Percentiles rank a stretch among this genome's conserved stretches.
Conservation (phyloP, 2,329 filamentous ascomycete genomes). For the Thelonectria blattea region DNA sequence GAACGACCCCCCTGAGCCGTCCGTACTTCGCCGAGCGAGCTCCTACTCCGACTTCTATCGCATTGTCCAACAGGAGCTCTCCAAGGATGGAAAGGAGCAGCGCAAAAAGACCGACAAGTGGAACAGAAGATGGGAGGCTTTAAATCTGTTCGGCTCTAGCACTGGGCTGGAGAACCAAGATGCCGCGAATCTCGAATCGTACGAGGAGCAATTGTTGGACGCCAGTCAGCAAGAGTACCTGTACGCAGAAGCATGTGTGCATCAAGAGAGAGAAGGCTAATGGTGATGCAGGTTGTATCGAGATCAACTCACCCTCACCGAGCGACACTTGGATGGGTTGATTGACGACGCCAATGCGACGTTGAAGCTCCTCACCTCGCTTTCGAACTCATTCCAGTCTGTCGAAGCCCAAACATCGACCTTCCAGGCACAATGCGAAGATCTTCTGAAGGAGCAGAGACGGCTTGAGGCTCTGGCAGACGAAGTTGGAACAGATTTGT, state of each 20-base stretch:
- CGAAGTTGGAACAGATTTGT: slow-evolving; percentile 85
- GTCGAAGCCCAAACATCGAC: slow-evolving; percentile 92
- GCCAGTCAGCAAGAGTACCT: slow-evolving; percentile 86
- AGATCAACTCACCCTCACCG: slow-evolving; percentile 80
- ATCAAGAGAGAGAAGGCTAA: slow-evolving; percentile 37
- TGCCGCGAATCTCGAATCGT: slow-evolving; percentile 33
- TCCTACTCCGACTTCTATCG: slow-evolving; percentile 80
- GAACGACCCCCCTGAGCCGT: slow-evolving; percentile 70
- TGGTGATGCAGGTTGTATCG: slow-evolving; percentile 67
- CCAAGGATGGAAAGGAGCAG: slow-evolving; percentile 54
- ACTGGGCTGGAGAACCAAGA: slow-evolving; percentile 35
- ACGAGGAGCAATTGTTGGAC: slow-evolving; percentile 74
- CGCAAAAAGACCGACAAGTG: slow-evolving; percentile 49
- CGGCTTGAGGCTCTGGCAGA: slow-evolving; percentile 80
- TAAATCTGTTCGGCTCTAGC: slow-evolving; percentile 44
- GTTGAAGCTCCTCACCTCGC: slow-evolving; percentile 74
- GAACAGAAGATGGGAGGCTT: slow-evolving; percentile 57
- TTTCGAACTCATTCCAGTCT: slow-evolving; percentile 85
- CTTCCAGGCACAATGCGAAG: slow-evolving; percentile 91
- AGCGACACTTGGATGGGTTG: slow-evolving; percentile 80
- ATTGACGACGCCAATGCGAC: slow-evolving; percentile 78
- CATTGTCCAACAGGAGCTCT: slow-evolving; percentile 62
- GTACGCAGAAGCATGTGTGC: slow-evolving; percentile 53
- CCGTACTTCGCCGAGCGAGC: slow-evolving; percentile 68
- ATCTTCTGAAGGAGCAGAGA: slow-evolving; percentile 80